These are phyloP conservation scores for Grosmannia huntii DNA, from an alignment of 2,329 filamentous ascomycete genomes.

Conservation along the genomic window DNA sequence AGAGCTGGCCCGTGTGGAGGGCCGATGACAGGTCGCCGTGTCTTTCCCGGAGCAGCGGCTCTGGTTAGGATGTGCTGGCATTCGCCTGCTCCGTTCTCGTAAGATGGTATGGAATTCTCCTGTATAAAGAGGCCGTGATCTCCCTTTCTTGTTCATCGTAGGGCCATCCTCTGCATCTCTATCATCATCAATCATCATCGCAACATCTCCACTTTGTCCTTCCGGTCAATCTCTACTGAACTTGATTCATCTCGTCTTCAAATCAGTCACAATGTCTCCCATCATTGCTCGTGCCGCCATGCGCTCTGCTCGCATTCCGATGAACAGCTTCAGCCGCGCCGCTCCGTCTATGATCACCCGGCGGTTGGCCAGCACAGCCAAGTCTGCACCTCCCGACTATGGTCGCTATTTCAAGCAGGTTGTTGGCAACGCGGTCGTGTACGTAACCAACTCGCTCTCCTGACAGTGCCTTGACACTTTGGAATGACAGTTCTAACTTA, in stretches of 20 bases:
- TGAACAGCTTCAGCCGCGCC: constrained; percentile 17
- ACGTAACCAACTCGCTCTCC: constrained; percentile 11
- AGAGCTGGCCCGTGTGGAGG: not conserved
- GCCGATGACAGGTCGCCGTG: not conserved
- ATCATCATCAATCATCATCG: not conserved
- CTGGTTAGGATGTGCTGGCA: not conserved
- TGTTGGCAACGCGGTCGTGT: constrained; percentile 20
- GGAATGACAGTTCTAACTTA: not conserved
- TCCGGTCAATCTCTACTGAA: not conserved
- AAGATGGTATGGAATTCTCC: not conserved
- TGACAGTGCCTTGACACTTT: not conserved
- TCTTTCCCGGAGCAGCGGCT: not conserved
- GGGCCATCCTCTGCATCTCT: not conserved
- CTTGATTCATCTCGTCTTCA: not conserved
- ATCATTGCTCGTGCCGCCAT: constrained; percentile 20
- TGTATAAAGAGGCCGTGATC: not conserved
- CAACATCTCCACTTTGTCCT: not conserved
- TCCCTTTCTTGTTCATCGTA: not conserved
- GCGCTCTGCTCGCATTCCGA: constrained; percentile 10
- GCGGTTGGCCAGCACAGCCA: constrained; percentile 12
- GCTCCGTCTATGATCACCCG: constrained; percentile 22
- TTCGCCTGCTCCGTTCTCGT: not conserved
- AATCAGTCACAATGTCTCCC: constrained; percentile 19
- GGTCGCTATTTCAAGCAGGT: constrained; percentile 21
- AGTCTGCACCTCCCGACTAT: constrained; percentile 23